Base-by-base conservation (phyloP, 164 flowering plant species). In the Kalanchoe fedtschenkoi region DNA sequence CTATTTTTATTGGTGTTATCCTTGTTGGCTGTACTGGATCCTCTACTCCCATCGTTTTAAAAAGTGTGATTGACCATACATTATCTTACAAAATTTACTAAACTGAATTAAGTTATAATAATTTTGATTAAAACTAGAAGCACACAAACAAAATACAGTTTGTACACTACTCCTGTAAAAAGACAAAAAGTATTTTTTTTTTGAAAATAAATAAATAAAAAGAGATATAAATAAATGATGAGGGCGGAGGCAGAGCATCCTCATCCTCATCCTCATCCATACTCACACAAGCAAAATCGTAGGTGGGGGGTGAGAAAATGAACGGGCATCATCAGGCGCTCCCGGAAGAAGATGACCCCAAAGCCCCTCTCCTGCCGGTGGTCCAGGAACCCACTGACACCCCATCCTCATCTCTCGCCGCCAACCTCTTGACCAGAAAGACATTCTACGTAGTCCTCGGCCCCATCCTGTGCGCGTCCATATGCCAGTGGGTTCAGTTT, bases 391-490 rank as follows among this genome's bases (percentile, higher is more conserved):
- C 24, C 32, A 47, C 24, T 13, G 28, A 47, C 21, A 47, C 55
- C 21, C 56, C 33, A 2, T 51, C 56, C 21, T 26, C 56, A 26
- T 51, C 56, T 16, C n/a, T 51, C 3, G 2, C 29, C 26, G 24
- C 56, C 0, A 51, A 51, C 26, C 56, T 51, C 33, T 17, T 51
- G 11, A 51, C 56, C 0, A 51, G 17, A 28, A 80, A 79, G 24
- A 83, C 67, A 54, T 67, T 73, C 63, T 85, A 67, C 77, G 69
- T 88, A 32, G 69, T 80, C 13, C 68, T 81, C 1, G 96, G 96
- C 0, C 97, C 96, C 0, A 63, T 91, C 1, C 66, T 81, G 15
- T 81, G 86, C 69, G 28, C 65, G 35, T 2, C 78, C 4, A 69
- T 83, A 2, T 82, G 79, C 58, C 55, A 82, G 0, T 70, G 29